Evolutionary conservation across 257 asterid genomes (phyloP), one percentile per base, ranked within the genome.

Genomic region (Cruciata laevipes): DNA sequence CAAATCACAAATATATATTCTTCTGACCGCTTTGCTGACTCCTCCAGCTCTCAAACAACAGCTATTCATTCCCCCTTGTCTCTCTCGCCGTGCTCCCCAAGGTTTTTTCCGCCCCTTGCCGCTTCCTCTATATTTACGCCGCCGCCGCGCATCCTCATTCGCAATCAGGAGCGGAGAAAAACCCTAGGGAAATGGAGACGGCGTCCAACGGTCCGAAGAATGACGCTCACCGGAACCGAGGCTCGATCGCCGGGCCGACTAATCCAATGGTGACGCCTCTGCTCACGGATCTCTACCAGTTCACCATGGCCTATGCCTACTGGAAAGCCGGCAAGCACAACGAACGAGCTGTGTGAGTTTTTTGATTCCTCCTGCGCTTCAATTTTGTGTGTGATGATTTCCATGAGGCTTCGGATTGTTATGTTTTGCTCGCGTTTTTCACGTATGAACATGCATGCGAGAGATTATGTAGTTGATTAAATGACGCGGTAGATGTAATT

Each of bases 261-360:
- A 90, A 93, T 88, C 95, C 99, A 2, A 93, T 90, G 96, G 96
- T 90, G 47, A 88, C 99, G 10, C 99, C 99, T 80, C 82, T 93
- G 7, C 84, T 93, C 69, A 93, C 99, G 78, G 99, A 90, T 82
- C 95, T 93, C 66, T 93, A 93, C 79, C 97, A 93, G 88, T 93
- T 90, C 76, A 86, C 97, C 63, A 90, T 93, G 99, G 99, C 97
- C 32, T 93, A 93, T 75, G 99, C 99, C 53, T 90, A 93, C 78
- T 93, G 99, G 99, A 93, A 88, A 84, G 97, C 95, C 67, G 89
- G 89, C 55, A 93, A 93, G 67, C 95, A 90, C 69, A 68, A 83
- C 49, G 99, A 93, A 53, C 91, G 92, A 73, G 97, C 99, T 2
- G 96, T 90, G 99, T 93, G 75, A 83, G 79, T 67, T n/a, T 57